Evolutionary conservation across 129 eudicot genomes (phyloP), one percentile per base, ranked within the genome.

Genomic region (Flaveria bidentis): DNA sequence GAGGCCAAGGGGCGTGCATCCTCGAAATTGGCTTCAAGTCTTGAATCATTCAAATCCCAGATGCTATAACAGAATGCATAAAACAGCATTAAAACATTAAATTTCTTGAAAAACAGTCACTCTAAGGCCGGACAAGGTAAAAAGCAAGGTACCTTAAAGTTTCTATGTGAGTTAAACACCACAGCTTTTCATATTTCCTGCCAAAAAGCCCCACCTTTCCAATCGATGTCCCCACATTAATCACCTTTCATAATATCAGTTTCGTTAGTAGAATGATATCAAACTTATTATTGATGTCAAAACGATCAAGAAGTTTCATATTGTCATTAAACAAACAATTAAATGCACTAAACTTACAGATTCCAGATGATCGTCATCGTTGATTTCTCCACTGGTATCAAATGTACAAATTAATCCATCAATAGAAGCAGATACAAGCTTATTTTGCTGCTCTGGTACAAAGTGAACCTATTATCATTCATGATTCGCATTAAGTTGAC

Each of bases 391-490:
- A 75, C 92, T 80, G 57, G 99, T 91, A 72, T 95, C 94, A 64
- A 87, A 95, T n/a, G 84, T 84, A 70, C 99, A 94, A 79, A 95
- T 86, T 74, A 95, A 80, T 42, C 99, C 99, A 87, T 95, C 99
- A 62, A 91, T 89, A 23, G 99, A 95, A 53, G 97, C 97, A 64
- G 99, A 95, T 47, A 89, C 77, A 80, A 95, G 97, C 89, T 91
- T 95, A 88, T 80, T 85, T 69, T 75, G 88, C 81, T 86, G 82
- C 56, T 86, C 96, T 51, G 94, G 99, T 77, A 91, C 78, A 84
- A 95, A 95, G 69, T 77, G 97, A 52, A 95, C 96, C 99, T 95
- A 57, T 66, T 45, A 13, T 61, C 60, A 69, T 71, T 33, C 57
- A 57, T 72, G 66, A 53, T 25, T 18, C 62, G 28, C 17, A 5